Evolutionary conservation across 2,329 filamentous ascomycete species (phyloP), one percentile per base, ranked within the genome.

Genomic region (Alternaria viburni): DNA sequence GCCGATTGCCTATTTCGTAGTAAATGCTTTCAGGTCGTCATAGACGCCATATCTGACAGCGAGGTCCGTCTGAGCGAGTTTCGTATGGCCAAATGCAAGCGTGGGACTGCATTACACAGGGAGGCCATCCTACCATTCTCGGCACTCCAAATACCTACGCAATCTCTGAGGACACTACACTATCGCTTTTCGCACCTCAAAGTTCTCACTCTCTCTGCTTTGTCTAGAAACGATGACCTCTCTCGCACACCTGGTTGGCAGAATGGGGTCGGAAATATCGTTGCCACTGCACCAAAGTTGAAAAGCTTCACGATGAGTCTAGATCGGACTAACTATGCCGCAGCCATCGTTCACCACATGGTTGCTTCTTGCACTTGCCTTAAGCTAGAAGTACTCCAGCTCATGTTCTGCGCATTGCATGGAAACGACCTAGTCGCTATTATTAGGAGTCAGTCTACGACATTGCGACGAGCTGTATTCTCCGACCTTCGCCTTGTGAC

Each of bases 41-140:
- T 76, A 4, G 64, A 70, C 23, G 70, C 74, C 13, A 54, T 77
- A 12, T 28, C 63, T 8, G 56, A 65, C 11, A 74, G 73, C 59
- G 59, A 62, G 23, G 56, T 71, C 28, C 58, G 58, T 13, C 51
- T 77, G 6, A 50, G 71, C 19, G 66, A 72, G 17, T 69, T 77
- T 57, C 65, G 64, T 12, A 70, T 72, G 61, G 61, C 64, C 23
- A 73, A 69, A 47, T 65, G 64, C 13, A 68, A 57, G 11, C 41
- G 36, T 8, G 41, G 57, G 12, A 54, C 57, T 3, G 50, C 32
- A 5, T n/a, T 67, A 2, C 65, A 59, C 28, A 70, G 70, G 11
- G 62, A 58, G 11, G 63, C 64, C 0, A 64, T 71, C 19, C 25
- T 74, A 15, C 62, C 65, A 0, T 70, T 70, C 26, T 59, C 68